Evolutionary conservation across 306 rosid genomes (phyloP), one percentile per base, ranked within the genome.

Genomic region (Begonia masoniana): DNA sequence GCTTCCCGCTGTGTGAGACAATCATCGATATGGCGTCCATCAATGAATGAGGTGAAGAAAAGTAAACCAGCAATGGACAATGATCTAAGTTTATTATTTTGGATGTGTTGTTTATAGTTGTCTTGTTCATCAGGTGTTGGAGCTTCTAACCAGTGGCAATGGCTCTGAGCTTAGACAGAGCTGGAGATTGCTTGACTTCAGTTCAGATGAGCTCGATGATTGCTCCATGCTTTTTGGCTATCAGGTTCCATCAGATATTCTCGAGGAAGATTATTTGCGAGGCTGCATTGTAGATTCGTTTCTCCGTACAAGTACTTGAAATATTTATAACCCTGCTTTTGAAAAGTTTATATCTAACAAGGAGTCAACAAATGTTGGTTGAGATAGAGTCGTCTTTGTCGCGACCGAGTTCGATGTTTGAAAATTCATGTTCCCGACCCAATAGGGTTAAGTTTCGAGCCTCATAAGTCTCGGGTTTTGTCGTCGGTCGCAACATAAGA

Each of bases 1-100:
- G 96, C 96, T 68, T 91, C 96, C 53, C 79, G 70, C 67, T 91
- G 97, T 67, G 76, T 85, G 10, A 82, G 84, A 61, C 94, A 91
- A 67, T 69, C 92, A 41, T 74, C 94, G 2, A 54, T 52, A 39
- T 72, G 80, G 81, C 94, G 97, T 16, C 96, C 97, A 0, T 62
- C 82, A 5, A 83, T 83, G 88, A 79, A 74, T 23, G 94, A 91
- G 94, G 97, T 89, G 58, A 51, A 57, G 13, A 6, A 16, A 21
- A 21, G 24, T 21, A 21, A 21, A 21, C 4, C 24, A 21, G 24
- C 24, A 21, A 21, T 21, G 24, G 24, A 17, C 1, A 49, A 10
- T 13, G 19, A 21, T 9, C n/a, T 4, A 51, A 51, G 13, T 9
- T 49, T 49, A 2, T 49, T 14, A 5, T 11, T 6, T 41, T 24